Evolutionary conservation across 2,329 filamentous ascomycete genomes (phyloP).

Genomic region (Fusarium brachygibbosum): DNA sequence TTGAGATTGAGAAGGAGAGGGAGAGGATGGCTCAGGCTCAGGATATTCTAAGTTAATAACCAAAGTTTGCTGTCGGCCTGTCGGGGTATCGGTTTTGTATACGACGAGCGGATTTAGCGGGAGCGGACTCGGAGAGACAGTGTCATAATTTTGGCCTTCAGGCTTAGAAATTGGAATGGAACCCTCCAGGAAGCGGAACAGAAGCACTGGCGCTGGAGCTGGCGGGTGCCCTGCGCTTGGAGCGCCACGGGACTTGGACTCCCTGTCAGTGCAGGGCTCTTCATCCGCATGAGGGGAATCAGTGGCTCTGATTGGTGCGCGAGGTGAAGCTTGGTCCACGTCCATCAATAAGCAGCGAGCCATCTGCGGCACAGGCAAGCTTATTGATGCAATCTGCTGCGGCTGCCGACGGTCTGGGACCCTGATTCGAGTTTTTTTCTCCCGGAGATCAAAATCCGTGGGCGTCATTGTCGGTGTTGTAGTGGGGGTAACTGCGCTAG

Average conservation of each 20-base stretch:
- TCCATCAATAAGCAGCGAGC: constrained; percentile 41
- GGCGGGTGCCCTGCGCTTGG: constrained; percentile 29
- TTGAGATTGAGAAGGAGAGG: constrained; percentile 16
- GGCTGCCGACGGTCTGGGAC: constrained; percentile 42
- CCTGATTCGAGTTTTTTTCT: constrained; percentile 36
- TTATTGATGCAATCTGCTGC: constrained; percentile 43
- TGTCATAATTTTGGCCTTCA: constrained; percentile 7
- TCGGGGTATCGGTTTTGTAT: constrained; percentile 42
- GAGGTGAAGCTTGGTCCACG: constrained; percentile 41
- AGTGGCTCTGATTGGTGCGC: constrained; percentile 46
- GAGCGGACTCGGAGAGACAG: constrained; percentile 30
- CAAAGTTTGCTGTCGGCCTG: constrained; percentile 29
- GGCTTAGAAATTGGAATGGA: constrained; percentile 43
- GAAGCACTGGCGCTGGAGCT: constrained; percentile 30
- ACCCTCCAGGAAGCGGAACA: constrained; percentile 37
- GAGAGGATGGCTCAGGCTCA: constrained; percentile 11
- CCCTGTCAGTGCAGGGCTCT: constrained; percentile 38
- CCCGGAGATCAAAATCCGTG: constrained; percentile 44
- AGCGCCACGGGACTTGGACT: constrained; percentile 31
- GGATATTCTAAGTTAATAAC: constrained; percentile 20
- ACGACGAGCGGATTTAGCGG: constrained; percentile 40
- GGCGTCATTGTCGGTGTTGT: constrained; percentile 36
- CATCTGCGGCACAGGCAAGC: constrained; percentile 35
- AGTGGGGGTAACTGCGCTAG: constrained; percentile 32
- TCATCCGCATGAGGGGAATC: constrained; percentile 41